Base-by-base conservation (phyloP, 2,329 filamentous ascomycete genomes). In the Fusarium proliferatum region DNA sequence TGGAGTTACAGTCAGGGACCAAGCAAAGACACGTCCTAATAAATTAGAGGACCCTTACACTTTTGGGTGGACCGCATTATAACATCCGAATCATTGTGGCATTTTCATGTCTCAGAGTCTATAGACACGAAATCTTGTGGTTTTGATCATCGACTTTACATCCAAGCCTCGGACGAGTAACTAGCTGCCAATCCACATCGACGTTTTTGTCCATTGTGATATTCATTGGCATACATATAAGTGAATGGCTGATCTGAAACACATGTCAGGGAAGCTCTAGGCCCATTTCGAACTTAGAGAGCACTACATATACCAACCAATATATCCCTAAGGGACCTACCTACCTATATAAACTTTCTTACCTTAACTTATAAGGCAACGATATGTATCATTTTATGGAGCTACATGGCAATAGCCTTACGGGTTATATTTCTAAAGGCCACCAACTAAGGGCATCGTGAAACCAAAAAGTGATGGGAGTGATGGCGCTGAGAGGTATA, bases 1-100 rank as follows among this genome's bases (percentile, higher is more conserved):
- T 36, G 72, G 72, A 73, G 57, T 75, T 75, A 61, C 34, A 48
- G 28, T 43, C 36, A 60, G 30, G 45, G 15, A 19, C 26, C 11
- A 26, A 16, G 19, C 17, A 56, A 36, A 45, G 23, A 23, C 30
- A 58, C 16, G 5, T 42, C 23, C 33, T 38, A 30, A 17, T 19
- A 15, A 42, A 51, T 51, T 23, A 28, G 28, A 58, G 10, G 23
- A n/a, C 5, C 15, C 15, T 9, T 19, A 46, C 26, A 13, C 9
- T 36, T 19, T 34, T 30, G 56, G 13, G 11, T 36, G 43, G 33
- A 28, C 36, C 28, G 33, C 19, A 26, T 38, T 38, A 4, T 17
- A 26, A 6, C 6, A 28, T 19, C n/a, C 17, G 42, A 28, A 28
- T 5, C 23, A 15, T 21, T 9, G 8, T 36, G 19, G 4, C 9